These are phyloP conservation scores for Colletotrichum camelliae DNA, from an alignment of 2,329 filamentous ascomycete genomes.

Conservation along the genomic window DNA sequence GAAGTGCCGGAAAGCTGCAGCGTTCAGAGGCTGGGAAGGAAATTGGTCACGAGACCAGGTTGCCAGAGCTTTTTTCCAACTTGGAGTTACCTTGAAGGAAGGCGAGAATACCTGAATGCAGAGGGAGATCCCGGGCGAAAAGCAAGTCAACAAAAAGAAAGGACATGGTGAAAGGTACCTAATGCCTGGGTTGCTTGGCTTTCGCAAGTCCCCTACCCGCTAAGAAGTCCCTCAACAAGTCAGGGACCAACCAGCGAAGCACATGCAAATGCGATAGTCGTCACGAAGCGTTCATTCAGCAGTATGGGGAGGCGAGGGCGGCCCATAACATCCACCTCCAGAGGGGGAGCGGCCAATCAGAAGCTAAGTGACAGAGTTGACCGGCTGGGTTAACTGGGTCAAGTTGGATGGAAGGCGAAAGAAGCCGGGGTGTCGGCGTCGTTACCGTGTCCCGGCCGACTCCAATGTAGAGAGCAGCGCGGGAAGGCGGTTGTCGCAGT, in stretches of 20 bases:
- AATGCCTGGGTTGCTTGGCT: conserved; percentile 2
- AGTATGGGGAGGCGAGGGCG: conserved; percentile 1
- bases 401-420: conserved; percentile 13
- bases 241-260: conserved; percentile 7
- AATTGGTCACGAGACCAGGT: conserved; percentile 21
- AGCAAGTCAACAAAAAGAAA: background rate
- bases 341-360: conserved; percentile 1
- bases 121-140: background rate
- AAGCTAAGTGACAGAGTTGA: background rate
- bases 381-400: conserved; percentile 12
- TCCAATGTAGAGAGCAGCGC: background rate
- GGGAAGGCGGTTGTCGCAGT: conserved; percentile 5
- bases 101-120: background rate
- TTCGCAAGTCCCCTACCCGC: conserved; percentile 6
- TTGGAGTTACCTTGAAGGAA: background rate
- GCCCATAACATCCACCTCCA: conserved; percentile 1
- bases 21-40: conserved; percentile 6
- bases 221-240: conserved; percentile 18
- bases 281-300: conserved; percentile 9
- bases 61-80: conserved; percentile 12
- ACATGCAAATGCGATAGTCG: conserved; percentile 19
- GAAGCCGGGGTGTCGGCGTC: conserved; percentile 2
- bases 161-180: background rate
- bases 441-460: background rate
- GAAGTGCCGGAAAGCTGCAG: background rate